These are phyloP conservation scores for Nigrospora sphaerica DNA, from an alignment of 2,329 filamentous ascomycete species.

Conservation along the genomic window DNA sequence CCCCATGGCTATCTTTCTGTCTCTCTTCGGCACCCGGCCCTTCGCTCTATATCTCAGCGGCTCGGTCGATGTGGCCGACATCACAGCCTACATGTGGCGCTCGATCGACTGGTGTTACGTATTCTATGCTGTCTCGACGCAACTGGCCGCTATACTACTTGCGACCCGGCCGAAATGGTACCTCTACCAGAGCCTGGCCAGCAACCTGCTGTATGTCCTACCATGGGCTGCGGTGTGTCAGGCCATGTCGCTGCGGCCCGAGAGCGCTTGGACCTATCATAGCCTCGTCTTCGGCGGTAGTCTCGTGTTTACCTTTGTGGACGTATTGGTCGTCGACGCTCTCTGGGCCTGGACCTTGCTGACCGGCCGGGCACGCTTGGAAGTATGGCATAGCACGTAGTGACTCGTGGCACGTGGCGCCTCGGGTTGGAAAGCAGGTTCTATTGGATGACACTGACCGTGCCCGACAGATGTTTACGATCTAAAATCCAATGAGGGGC, in stretches of 20 bases:
- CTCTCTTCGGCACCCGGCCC: constrained; percentile 46
- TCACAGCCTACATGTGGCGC: constrained; percentile 30
- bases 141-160: constrained; percentile 57
- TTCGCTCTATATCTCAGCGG: constrained; percentile 59
- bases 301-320: constrained; percentile 1
- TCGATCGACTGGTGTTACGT: constrained; percentile 62
- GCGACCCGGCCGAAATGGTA: constrained; percentile 62
- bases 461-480: too few species aligned
- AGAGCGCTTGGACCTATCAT: constrained; percentile 61
- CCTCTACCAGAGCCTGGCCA: constrained; percentile 57
- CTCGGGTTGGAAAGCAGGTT: too few species aligned
- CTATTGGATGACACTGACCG: too few species aligned
- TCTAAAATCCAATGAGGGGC: too few species aligned
- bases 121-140: constrained; percentile 59
- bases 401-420: too few species aligned
- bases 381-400: too few species aligned
- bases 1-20: constrained; percentile 55
- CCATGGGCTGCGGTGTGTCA: constrained; percentile 63
- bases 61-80: constrained; percentile 45
- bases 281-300: constrained; percentile 61
- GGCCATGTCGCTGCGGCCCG: constrained; percentile 34
- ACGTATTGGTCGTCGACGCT: too few species aligned
- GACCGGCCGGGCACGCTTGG: too few species aligned
- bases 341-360: too few species aligned
- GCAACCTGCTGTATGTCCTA: constrained; percentile 62